Evolutionary conservation across 179 eudicot species (phyloP).

Genomic region (Pouteria campechiana): DNA sequence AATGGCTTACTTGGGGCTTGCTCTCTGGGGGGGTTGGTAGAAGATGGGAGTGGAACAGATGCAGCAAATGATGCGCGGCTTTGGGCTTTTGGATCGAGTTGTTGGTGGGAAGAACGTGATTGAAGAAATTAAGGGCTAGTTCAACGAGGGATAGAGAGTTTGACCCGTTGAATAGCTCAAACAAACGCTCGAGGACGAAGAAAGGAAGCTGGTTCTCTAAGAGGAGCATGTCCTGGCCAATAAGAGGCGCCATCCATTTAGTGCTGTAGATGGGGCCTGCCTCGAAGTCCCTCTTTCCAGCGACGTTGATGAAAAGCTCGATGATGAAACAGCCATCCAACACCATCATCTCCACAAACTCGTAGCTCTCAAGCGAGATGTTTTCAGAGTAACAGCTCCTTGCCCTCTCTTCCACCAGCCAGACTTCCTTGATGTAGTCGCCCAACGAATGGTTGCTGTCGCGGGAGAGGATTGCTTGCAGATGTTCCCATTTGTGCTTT

Average conservation of each 20-base stretch:
- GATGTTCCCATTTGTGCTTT: constrained; percentile 45
- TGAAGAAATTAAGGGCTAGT: too few relatives aligned
- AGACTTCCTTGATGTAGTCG: constrained; percentile 21
- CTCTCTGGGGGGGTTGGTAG: too few relatives aligned
- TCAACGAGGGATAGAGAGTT: too few relatives aligned
- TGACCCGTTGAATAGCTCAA: too few relatives aligned
- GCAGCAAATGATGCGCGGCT: too few relatives aligned
- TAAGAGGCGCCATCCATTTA: constrained; percentile 7
- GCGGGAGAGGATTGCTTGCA: constrained; percentile 31
- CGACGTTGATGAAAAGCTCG: constrained; percentile 40
- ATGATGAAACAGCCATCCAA: constrained; percentile 49
- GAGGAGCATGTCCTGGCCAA: constrained; percentile 41
- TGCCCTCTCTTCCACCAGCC: constrained; percentile 28
- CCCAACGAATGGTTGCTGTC: constrained; percentile 13
- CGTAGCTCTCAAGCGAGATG: constrained; percentile 12
- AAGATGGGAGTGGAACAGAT: too few relatives aligned
- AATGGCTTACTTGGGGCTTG: too few relatives aligned
- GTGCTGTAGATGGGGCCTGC: constrained; percentile 28
- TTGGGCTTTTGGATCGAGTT: too few relatives aligned
- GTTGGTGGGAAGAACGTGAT: too few relatives aligned
- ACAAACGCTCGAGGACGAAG: constrained; percentile 28
- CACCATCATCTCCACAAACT: constrained; percentile 34
- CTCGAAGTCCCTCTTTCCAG: constrained; percentile 31
- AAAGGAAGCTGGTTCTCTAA: constrained; percentile 64
- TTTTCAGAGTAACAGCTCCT: constrained; percentile 31